phyloP scores from a whole-genome alignment of 352 stramenopile genomes.

The Aphanomyces euteiches region DNA sequence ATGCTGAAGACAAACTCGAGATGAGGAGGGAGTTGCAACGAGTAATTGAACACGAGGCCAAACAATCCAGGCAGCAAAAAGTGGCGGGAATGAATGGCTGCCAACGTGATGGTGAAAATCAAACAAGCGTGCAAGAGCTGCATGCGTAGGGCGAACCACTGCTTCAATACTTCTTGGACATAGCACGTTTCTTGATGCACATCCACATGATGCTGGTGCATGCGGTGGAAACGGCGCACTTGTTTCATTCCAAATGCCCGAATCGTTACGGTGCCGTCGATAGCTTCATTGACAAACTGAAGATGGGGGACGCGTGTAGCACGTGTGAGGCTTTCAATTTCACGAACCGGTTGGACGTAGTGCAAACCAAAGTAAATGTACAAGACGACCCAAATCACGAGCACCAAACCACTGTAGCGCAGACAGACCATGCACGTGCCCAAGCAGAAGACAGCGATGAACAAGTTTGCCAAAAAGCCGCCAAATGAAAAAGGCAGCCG shows the following conservation, averaged over 20 bases:
- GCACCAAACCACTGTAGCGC: constrained; percentile 18
- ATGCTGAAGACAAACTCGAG: constrained; percentile 13
- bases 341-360: constrained; percentile 46
- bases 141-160: constrained; percentile 7
- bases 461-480: constrained; percentile 12
- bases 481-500: constrained; percentile 8
- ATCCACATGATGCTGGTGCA: constrained; percentile 8
- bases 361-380: constrained; percentile 74
- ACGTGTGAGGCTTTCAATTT: constrained; percentile 84
- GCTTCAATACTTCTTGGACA: neutral
- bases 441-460: constrained; percentile 11
- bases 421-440: constrained; percentile 1
- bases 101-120: constrained; percentile 32
- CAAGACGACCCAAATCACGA: constrained; percentile 31
- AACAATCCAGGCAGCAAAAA: neutral
- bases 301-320: neutral
- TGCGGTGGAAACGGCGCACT: constrained; percentile 8
- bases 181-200: constrained; percentile 14
- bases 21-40: constrained; percentile 6
- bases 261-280: neutral
- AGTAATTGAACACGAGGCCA: constrained; percentile 24
- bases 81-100: neutral
- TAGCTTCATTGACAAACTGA: constrained; percentile 4
- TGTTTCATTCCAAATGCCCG: constrained; percentile 15
- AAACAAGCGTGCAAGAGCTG: constrained; percentile 16